Conservation (phyloP, 495 filamentous ascomycete genomes). For the Podospora pseudopauciseta region DNA sequence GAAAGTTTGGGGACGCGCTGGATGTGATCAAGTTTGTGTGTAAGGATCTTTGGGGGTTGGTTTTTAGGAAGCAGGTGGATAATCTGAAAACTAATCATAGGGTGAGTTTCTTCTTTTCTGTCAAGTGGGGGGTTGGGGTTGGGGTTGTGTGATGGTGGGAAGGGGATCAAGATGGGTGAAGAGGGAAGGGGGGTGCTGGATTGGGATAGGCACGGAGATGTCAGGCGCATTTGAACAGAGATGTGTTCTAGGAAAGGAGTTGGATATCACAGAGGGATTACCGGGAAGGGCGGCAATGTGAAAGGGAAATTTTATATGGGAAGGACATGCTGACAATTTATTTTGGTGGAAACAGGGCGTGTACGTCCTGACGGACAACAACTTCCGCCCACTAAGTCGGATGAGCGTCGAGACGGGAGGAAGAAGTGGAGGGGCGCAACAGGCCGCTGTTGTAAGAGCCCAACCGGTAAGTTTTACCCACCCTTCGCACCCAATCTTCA, state of each 20-base stretch:
- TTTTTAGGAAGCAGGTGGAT: conserved; percentile 96
- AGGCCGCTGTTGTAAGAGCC: conserved; percentile 62
- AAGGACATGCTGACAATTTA: background rate
- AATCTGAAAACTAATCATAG: conserved; percentile 98
- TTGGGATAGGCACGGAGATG: too few species aligned
- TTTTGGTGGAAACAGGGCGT: conserved; percentile 58
- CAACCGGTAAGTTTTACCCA: conserved; percentile 62
- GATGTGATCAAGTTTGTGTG: conserved; percentile 97
- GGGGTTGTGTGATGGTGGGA: background rate
- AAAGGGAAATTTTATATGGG: background rate
- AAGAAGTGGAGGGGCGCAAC: conserved; percentile 18
- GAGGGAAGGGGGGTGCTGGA: background rate
- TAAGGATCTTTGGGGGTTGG: conserved; percentile 92
- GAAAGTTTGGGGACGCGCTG: conserved; percentile 80
- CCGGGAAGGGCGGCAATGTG: background rate
- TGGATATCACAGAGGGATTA: background rate
- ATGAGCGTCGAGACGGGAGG: conserved; percentile 78
- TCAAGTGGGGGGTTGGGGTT: background rate
- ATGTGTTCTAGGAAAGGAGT: background rate
- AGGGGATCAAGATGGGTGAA: background rate
- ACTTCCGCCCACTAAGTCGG: conserved; percentile 79
- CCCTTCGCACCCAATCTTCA: background rate
- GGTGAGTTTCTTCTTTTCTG: conserved; percentile 41
- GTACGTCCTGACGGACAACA: conserved; percentile 92
- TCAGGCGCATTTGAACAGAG: background rate